These are phyloP conservation scores for Rusavskia elegans DNA, from an alignment of 495 filamentous ascomycete species.

Conservation along the genomic window DNA sequence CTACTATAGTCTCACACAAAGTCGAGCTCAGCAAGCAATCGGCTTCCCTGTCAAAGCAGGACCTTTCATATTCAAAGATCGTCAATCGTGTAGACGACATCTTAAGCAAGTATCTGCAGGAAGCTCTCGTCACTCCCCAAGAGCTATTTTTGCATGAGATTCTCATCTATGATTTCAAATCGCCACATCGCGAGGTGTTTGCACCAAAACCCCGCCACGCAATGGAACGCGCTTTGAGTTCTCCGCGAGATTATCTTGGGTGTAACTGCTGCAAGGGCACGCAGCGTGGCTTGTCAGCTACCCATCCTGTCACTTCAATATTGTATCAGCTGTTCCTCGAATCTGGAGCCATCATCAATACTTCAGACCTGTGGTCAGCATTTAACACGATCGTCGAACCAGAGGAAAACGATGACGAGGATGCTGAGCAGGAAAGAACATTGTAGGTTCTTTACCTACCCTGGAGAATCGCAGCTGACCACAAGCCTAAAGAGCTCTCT, in stretches of 20 bases:
- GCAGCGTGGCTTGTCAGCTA: conserved; percentile 34
- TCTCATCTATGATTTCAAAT: conserved; percentile 68
- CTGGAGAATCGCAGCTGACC: too few relatives aligned
- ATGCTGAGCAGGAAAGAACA: conserved; percentile 26
- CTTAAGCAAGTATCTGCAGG: conserved; percentile 37
- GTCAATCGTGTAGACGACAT: conserved; percentile 45
- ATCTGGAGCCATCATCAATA: conserved; percentile 74
- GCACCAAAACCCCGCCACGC: conserved; percentile 61
- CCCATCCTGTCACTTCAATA: conserved; percentile 63
- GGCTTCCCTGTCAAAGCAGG: conserved; percentile 54
- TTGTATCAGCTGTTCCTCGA: conserved; percentile 87
- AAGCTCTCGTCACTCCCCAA: conserved; percentile 38
- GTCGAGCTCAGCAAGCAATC: conserved; percentile 74
- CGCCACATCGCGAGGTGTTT: conserved; percentile 69
- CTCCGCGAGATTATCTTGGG: conserved; percentile 73
- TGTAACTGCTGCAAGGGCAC: conserved; percentile 34
- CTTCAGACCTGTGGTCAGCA: conserved; percentile 77
- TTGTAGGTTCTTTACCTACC: conserved; percentile 12
- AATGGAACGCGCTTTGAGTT: conserved; percentile 63
- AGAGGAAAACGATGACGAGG: conserved; percentile 35
- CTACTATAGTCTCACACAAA: conserved; percentile 75
- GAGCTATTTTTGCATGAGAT: conserved; percentile 60
- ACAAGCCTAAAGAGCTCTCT: conserved; percentile 38
- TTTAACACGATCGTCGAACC: conserved; percentile 62
- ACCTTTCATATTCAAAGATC: conserved; percentile 59